A percentile compares a stretch with the other conserved stretches of the same genome.
Conservation (phyloP, 805 yeast species). For the Nakazawaea ernobii region DNA sequence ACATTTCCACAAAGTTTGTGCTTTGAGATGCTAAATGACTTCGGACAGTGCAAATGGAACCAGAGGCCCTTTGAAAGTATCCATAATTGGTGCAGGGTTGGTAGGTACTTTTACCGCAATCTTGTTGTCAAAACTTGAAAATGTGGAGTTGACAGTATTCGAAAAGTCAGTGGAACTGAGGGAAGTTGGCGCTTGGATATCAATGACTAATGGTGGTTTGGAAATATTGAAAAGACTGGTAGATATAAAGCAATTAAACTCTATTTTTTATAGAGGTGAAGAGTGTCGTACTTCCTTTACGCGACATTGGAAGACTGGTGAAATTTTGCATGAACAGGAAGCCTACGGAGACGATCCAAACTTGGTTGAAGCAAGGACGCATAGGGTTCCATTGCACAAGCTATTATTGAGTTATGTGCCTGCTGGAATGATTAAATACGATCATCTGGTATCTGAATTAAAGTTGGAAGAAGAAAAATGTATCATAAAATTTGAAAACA, state of each 20-base stretch:
- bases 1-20: too few relatives aligned
- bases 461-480: too few relatives aligned
- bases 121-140: not conserved
- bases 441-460: not conserved
- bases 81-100: not conserved
- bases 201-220: not conserved
- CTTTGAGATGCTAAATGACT: too few relatives aligned
- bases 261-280: not conserved
- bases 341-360: not conserved
- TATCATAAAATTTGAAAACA: not conserved
- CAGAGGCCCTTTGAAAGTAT: not conserved
- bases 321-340: not conserved
- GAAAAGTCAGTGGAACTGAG: not conserved
- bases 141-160: not conserved
- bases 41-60: too few relatives aligned
- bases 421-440: conserved; percentile 9
- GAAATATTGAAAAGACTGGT: not conserved
- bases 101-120: not conserved
- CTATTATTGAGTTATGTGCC: conserved; percentile 6
- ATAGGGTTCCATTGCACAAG: not conserved
- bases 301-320: not conserved
- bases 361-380: not conserved
- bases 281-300: not conserved
- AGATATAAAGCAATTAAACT: not conserved
- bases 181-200: not conserved